These are phyloP conservation scores for Tylopilus sp. DNA, from an alignment of 1,284 basidiomycete species.

Conservation along the genomic window DNA sequence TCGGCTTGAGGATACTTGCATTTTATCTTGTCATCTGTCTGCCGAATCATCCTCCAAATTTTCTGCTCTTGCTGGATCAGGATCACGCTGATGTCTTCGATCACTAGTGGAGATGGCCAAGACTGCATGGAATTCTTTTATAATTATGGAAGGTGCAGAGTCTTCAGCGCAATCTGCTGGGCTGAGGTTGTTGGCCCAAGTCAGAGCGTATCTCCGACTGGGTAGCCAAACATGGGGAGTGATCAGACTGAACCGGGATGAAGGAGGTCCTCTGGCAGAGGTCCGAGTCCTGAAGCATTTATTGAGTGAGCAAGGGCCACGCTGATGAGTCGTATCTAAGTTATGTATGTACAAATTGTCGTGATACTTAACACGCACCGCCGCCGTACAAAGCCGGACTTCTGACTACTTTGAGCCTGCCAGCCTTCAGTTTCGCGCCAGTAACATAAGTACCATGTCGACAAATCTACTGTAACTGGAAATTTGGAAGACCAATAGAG, in stretches of 20 bases:
- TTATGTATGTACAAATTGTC: too few relatives aligned
- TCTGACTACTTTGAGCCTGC: too few relatives aligned
- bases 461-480: too few relatives aligned
- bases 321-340: too few relatives aligned
- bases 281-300: constrained; percentile 54
- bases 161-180: not conserved
- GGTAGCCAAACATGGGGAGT: constrained; percentile 55
- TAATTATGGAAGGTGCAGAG: constrained; percentile 34
- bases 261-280: constrained; percentile 67
- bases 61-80: not conserved
- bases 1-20: constrained; percentile 71
- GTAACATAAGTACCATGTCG: too few relatives aligned
- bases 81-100: not conserved
- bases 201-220: constrained; percentile 52
- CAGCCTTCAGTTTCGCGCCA: too few relatives aligned
- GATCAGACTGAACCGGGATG: constrained; percentile 71
- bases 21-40: constrained; percentile 78
- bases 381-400: too few relatives aligned
- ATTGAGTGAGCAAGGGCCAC: constrained; percentile 19
- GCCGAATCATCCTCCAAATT: constrained; percentile 77
- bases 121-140: constrained; percentile 73
- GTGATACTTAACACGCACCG: too few relatives aligned
- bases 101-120: constrained; percentile 78
- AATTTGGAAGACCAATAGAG: too few relatives aligned
- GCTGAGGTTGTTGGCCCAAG: constrained; percentile 29